A percentile compares a stretch with the other conserved stretches of the same genome.
Conservation (phyloP, 2,329 filamentous ascomycete species). For the Xylariaceae sp. region DNA sequence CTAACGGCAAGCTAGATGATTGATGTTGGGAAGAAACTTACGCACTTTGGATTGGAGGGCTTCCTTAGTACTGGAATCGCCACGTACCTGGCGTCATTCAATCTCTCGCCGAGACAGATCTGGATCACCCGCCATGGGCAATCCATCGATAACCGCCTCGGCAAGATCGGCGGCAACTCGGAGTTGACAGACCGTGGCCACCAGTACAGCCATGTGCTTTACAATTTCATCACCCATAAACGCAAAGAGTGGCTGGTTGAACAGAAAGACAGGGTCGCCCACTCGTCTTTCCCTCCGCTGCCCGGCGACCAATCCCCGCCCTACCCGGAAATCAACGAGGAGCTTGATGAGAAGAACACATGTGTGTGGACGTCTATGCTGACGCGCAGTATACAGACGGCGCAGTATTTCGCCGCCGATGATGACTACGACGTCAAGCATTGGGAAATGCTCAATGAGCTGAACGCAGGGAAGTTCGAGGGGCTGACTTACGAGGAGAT, state of each 20-base stretch:
- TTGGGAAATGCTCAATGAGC: slow-evolving; percentile 95
- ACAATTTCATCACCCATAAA: slow-evolving; percentile 78
- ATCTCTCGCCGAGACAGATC: slow-evolving; percentile 88
- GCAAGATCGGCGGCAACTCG: slow-evolving; percentile 85
- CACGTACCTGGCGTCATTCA: slow-evolving; percentile 95
- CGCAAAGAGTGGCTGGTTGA: slow-evolving; percentile 76
- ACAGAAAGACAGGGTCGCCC: slow-evolving; percentile 70
- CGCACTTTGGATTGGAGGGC: slow-evolving; percentile 83
- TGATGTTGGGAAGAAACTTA: slow-evolving; percentile 90
- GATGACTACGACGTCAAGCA: slow-evolving; percentile 96
- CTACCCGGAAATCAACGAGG: slow-evolving; percentile 75
- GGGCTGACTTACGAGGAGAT: slow-evolving; percentile 94
- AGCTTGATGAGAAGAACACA: slow-evolving; percentile 77
- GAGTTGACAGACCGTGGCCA: slow-evolving; percentile 74
- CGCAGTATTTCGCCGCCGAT: slow-evolving; percentile 80
- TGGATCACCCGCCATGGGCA: slow-evolving; percentile 97
- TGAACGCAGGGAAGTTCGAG: slow-evolving; percentile 89
- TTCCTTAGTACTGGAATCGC: slow-evolving; percentile 90
- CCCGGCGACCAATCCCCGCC: slow-evolving; percentile 91
- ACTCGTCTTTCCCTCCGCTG: slow-evolving; percentile 79
- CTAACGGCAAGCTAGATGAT: slow-evolving; percentile 61
- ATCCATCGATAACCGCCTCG: slow-evolving; percentile 77
- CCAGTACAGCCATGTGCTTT: slow-evolving; percentile 71
- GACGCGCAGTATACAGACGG: slow-evolving; percentile 80
- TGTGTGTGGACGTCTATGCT: slow-evolving; percentile 99